Percentiles rank a stretch among this genome's conserved stretches.
These are phyloP conservation scores for Lentinula aciculospora DNA, from an alignment of 768 basidiomycete species.

Conservation along the genomic window DNA sequence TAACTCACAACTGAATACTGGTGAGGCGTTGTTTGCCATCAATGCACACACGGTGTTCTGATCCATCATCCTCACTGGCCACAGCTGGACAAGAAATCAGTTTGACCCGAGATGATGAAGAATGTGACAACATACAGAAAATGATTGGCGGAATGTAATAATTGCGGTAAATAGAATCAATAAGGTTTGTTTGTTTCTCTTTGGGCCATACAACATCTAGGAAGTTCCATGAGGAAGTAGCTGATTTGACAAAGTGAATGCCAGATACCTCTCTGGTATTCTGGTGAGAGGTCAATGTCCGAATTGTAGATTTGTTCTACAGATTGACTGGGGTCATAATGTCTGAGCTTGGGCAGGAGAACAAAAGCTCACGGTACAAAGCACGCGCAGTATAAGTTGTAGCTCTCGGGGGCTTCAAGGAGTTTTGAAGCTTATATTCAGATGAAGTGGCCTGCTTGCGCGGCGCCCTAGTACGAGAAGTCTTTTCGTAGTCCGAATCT, in stretches of 20 bases:
- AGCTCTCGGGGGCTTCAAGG: conserved; percentile 48
- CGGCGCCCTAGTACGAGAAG: neutral
- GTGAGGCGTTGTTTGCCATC: conserved; percentile 82
- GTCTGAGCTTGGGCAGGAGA: neutral
- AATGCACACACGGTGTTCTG: conserved; percentile 62
- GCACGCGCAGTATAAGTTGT: conserved; percentile 63
- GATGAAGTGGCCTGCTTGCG: neutral
- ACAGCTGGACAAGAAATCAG: conserved; percentile 31
- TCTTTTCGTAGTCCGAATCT: neutral
- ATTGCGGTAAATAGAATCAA: conserved; percentile 76
- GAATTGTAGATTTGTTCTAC: conserved; percentile 58
- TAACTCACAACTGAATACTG: conserved; percentile 59
- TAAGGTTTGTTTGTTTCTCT: conserved; percentile 64
- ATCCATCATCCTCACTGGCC: conserved; percentile 50
- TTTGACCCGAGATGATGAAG: neutral
- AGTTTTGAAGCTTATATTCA: conserved; percentile 32
- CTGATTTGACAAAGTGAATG: neutral
- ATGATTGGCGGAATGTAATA: conserved; percentile 75
- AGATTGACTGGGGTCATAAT: neutral
- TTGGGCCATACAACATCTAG: conserved; percentile 75
- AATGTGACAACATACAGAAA: conserved; percentile 39
- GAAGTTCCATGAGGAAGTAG: neutral
- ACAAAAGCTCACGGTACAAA: conserved; percentile 40
- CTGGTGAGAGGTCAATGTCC: conserved; percentile 69
- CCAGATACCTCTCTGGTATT: conserved; percentile 68